Evolutionary conservation across 257 asterid species (phyloP).

Genomic region (Ocimum tenuiflorum): DNA sequence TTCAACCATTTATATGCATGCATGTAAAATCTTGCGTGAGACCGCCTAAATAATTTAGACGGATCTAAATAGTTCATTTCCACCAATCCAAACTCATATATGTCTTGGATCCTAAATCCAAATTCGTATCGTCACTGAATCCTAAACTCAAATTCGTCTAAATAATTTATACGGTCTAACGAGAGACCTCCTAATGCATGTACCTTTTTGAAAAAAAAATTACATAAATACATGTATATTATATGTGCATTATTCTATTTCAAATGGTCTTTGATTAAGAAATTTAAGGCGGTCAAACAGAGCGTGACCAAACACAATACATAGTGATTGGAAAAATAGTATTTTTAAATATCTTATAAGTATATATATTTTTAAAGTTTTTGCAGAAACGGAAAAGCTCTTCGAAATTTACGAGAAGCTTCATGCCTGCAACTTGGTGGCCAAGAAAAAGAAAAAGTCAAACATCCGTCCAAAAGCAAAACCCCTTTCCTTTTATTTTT

Average conservation of each 20-base stretch:
- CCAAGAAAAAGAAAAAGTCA: constrained; percentile 31
- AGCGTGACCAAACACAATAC: constrained; percentile 4
- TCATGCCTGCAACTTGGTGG: constrained; percentile 27
- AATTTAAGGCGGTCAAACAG: constrained; percentile 13
- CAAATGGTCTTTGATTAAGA: background rate
- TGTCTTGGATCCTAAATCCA: no score
- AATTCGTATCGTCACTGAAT: no score
- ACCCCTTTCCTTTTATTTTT: background rate
- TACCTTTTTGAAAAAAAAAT: no score
- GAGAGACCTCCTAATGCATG: no score
- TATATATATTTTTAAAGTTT: background rate
- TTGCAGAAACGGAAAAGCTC: background rate
- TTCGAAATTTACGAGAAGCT: constrained; percentile 24
- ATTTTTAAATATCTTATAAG: background rate
- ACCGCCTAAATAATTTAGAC: no score
- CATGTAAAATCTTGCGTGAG: no score
- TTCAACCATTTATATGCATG: background rate
- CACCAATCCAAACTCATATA: no score
- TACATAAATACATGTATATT: no score
- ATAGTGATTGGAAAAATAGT: background rate
- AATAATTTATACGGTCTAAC: no score
- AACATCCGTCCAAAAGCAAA: constrained; percentile 1
- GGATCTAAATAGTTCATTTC: no score
- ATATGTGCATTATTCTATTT: no score
- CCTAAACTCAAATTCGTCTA: no score